Evolutionary conservation across 805 yeast species (phyloP).

Genomic region (Candida adriatica): DNA sequence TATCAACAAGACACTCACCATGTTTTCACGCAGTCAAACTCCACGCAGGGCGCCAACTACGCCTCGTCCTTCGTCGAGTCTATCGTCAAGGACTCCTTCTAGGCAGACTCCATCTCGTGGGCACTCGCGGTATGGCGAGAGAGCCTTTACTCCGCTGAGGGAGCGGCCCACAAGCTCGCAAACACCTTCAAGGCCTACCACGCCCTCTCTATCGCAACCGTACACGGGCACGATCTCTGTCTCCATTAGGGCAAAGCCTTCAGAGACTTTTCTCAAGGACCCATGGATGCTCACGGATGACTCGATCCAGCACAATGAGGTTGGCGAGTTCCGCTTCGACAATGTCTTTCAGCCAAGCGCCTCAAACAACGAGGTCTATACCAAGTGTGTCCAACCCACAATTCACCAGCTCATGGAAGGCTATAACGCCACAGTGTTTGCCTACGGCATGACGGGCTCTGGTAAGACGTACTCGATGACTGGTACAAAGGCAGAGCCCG

Average conservation of each 20-base stretch:
- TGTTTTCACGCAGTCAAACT: constrained; percentile 20
- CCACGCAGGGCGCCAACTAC: constrained; percentile 19
- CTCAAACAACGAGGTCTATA: constrained; percentile 57
- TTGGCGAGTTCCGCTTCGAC: constrained; percentile 69
- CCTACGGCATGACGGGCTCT: constrained; percentile 95
- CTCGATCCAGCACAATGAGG: constrained; percentile 45
- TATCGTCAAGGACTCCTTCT: constrained; percentile 18
- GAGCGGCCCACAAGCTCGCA: constrained; percentile 15
- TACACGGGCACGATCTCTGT: constrained; percentile 73
- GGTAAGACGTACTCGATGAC: constrained; percentile 96
- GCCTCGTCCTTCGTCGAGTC: constrained; percentile 19
- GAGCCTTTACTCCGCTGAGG: constrained; percentile 18
- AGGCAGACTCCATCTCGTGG: constrained; percentile 16
- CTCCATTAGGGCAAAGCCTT: constrained; percentile 72
- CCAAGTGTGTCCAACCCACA: constrained; percentile 43
- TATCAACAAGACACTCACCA: too few relatives aligned
- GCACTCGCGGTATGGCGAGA: constrained; percentile 16
- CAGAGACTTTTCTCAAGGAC: constrained; percentile 23
- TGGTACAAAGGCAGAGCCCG: constrained; percentile 48
- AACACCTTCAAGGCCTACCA: constrained; percentile 19
- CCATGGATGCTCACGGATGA: constrained; percentile 26
- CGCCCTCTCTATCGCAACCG: constrained; percentile 22
- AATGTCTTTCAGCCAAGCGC: constrained; percentile 59
- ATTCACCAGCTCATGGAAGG: constrained; percentile 59
- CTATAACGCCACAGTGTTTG: constrained; percentile 83